Percentiles rank a stretch among this genome's conserved stretches.
These are phyloP conservation scores for Globisporangium abappressorium DNA, from an alignment of 352 stramenopile species.

Conservation along the genomic window DNA sequence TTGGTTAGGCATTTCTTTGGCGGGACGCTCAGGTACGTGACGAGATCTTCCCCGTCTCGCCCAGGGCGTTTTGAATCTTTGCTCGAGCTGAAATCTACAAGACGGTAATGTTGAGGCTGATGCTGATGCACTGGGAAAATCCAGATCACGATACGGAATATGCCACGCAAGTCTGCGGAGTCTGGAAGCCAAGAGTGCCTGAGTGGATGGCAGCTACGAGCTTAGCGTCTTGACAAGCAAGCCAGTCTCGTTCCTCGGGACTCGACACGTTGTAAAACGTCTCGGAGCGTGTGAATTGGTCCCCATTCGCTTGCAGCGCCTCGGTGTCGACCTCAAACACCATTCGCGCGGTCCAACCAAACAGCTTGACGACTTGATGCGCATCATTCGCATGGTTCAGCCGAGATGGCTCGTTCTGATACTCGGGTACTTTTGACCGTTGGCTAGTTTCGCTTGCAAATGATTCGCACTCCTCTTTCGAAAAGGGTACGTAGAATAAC, in stretches of 20 bases:
- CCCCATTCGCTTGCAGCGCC: background rate
- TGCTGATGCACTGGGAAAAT: background rate
- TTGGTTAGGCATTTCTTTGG: background rate
- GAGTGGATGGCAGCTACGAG: background rate
- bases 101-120: background rate
- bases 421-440: background rate
- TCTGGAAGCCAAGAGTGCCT: background rate
- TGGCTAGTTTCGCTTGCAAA: background rate
- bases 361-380: background rate
- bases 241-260: background rate
- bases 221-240: background rate
- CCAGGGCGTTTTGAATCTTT: background rate
- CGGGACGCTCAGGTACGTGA: background rate
- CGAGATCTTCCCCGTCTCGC: background rate
- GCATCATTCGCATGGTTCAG: background rate
- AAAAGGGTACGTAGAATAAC: background rate
- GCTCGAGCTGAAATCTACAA: background rate
- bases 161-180: background rate
- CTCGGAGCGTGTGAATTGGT: no score
- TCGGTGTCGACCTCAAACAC: background rate
- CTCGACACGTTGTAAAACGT: background rate
- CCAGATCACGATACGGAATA: background rate
- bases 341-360: background rate
- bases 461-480: background rate
- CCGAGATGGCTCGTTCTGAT: background rate